Percentiles rank a stretch among this genome's conserved stretches.
Evolutionary conservation across 1,284 basidiomycete species (phyloP).

Genomic region (Porodaedalea pini): DNA sequence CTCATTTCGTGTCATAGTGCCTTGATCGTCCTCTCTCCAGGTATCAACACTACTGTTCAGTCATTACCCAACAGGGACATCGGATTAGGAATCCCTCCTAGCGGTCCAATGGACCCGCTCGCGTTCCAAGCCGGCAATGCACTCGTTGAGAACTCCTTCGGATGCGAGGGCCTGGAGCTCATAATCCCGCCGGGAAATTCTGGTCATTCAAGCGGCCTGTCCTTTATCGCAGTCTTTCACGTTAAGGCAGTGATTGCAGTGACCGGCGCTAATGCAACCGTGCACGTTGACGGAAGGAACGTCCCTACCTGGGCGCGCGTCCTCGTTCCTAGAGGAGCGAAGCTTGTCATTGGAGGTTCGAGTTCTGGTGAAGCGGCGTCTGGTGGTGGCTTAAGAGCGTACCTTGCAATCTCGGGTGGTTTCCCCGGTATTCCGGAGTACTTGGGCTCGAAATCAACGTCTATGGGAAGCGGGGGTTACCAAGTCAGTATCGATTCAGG

Average conservation of each 20-base stretch:
- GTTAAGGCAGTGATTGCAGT: conserved; percentile 50
- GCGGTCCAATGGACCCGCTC: conserved; percentile 63
- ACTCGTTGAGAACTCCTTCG: conserved; percentile 54
- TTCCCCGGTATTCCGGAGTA: conserved; percentile 58
- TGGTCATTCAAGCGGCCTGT: conserved; percentile 15
- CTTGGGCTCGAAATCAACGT: conserved; percentile 61
- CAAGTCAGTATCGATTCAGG: conserved; percentile 35
- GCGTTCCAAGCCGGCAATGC: conserved; percentile 60
- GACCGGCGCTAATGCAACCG: conserved; percentile 47
- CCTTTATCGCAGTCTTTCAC: conserved; percentile 45
- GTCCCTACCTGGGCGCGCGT: conserved; percentile 49
- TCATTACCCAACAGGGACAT: conserved; percentile 58
- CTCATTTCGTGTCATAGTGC: conserved; percentile 36
- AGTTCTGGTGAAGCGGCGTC: conserved; percentile 13
- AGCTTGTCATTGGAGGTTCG: conserved; percentile 38
- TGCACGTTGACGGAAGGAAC: conserved; percentile 41
- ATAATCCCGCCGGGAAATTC: conserved; percentile 35
- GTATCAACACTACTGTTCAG: conserved; percentile 61
- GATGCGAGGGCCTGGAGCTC: conserved; percentile 59
- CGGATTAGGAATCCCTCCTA: conserved; percentile 61
- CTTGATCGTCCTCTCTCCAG: conserved; percentile 54
- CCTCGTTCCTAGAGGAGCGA: conserved; percentile 42
- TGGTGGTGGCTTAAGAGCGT: conserved; percentile 47
- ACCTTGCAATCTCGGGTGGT: conserved; percentile 57
- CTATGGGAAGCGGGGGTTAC: conserved; percentile 59